phyloP scores from a whole-genome alignment of 306 rosid genomes.

The Medicago ruthenica region DNA sequence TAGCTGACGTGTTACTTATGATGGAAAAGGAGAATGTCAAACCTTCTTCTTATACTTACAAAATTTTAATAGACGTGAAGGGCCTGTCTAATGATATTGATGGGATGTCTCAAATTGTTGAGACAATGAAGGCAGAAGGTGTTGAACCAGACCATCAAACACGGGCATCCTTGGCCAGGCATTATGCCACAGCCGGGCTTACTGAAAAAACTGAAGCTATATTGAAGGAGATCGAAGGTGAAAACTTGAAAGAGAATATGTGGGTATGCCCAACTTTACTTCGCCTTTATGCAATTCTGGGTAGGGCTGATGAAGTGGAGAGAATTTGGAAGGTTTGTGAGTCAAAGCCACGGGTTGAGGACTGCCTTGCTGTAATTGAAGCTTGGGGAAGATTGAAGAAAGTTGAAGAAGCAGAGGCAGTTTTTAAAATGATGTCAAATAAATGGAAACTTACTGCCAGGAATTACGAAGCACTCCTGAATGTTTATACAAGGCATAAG shows the following conservation, averaged over 20 bases:
- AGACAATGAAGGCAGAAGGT: conserved; percentile 80
- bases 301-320: conserved; percentile 74
- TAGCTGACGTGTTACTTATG: conserved; percentile 66
- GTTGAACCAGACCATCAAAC: conserved; percentile 50
- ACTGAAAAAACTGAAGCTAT: conserved; percentile 67
- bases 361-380: conserved; percentile 66
- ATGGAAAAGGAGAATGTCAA: conserved; percentile 82
- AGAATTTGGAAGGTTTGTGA: conserved; percentile 73
- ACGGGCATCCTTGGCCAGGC: conserved; percentile 56
- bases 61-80: conserved; percentile 65
- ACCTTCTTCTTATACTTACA: conserved; percentile 65
- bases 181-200: conserved; percentile 67
- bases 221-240: conserved; percentile 75
- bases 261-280: conserved; percentile 51
- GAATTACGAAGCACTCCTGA: conserved; percentile 57
- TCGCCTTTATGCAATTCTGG: conserved; percentile 66
- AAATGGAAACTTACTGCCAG: conserved; percentile 51
- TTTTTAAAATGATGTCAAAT: conserved; percentile 64
- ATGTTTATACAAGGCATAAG: conserved; percentile 57
- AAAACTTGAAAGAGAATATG: conserved; percentile 45
- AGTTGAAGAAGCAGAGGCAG: conserved; percentile 69
- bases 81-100: conserved; percentile 64
- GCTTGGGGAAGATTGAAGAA: conserved; percentile 80
- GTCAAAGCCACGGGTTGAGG: conserved; percentile 51
- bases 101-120: conserved; percentile 79